Conservation (phyloP, 768 basidiomycete genomes). For the Podaxis sp. region DNA sequence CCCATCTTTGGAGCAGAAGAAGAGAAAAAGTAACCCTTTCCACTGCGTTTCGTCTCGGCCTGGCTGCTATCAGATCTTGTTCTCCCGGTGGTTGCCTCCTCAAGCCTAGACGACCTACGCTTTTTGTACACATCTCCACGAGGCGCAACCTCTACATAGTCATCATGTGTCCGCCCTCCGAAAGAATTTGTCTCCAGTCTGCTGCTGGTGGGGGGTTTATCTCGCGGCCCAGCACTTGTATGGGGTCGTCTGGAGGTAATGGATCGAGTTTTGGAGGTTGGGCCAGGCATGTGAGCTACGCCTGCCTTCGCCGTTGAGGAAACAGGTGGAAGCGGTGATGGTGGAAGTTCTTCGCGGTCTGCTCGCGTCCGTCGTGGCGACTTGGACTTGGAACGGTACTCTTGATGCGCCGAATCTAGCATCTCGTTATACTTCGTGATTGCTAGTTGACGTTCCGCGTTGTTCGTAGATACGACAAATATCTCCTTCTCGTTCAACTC, state of each 20-base stretch:
- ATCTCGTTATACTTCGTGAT: slow-evolving; percentile 57
- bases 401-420: slow-evolving; percentile 23
- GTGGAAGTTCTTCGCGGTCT: slow-evolving; percentile 31
- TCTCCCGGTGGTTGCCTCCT: background rate
- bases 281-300: background rate
- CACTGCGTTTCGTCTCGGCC: slow-evolving; percentile 14
- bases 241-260: slow-evolving; percentile 54
- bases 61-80: slow-evolving; percentile 15
- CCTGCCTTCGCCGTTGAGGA: background rate
- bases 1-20: slow-evolving; percentile 20
- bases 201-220: slow-evolving; percentile 39
- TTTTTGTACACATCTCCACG: slow-evolving; percentile 16
- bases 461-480: slow-evolving; percentile 66
- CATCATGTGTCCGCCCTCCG: slow-evolving; percentile 7
- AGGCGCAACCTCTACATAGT: slow-evolving; percentile 1
- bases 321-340: slow-evolving; percentile 36
- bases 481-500: slow-evolving; percentile 73
- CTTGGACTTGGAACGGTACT: slow-evolving; percentile 53
- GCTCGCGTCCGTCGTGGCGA: slow-evolving; percentile 49
- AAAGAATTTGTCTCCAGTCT: slow-evolving; percentile 12
- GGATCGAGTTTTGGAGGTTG: slow-evolving; percentile 14
- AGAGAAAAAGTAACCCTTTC: slow-evolving; percentile 20
- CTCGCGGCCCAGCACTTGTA: slow-evolving; percentile 73
- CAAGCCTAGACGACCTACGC: slow-evolving; percentile 15
- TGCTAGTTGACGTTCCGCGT: slow-evolving; percentile 65